A percentile compares a stretch with the other conserved stretches of the same genome.
Evolutionary conservation across 208 protist species (phyloP).

Genomic region (Trypanosoma caninum): DNA sequence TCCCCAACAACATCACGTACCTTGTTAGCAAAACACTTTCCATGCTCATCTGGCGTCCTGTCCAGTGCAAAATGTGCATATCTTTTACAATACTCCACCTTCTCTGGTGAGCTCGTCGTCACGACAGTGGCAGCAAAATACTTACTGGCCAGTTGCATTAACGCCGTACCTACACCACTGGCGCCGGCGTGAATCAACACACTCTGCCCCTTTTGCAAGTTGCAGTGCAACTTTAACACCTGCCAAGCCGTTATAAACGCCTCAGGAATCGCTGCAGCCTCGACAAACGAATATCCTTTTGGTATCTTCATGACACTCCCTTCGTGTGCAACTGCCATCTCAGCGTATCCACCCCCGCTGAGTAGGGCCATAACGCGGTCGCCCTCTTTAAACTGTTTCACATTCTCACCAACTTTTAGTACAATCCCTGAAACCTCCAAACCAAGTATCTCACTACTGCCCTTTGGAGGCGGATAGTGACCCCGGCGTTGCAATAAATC

Average conservation of each 20-base stretch:
- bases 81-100: constrained; percentile 74
- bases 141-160: constrained; percentile 79
- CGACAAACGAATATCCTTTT: constrained; percentile 71
- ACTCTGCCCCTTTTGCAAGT: constrained; percentile 52
- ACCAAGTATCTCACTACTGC: constrained; percentile 76
- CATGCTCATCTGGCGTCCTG: constrained; percentile 58
- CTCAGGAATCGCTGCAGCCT: constrained; percentile 90
- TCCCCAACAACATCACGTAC: constrained; percentile 41
- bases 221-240: constrained; percentile 62
- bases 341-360: constrained; percentile 88
- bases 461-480: constrained; percentile 85
- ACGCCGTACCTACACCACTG: constrained; percentile 86
- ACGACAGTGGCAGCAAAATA: constrained; percentile 66
- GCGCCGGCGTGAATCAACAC: constrained; percentile 89
- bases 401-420: constrained; percentile 48
- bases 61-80: constrained; percentile 52
- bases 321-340: constrained; percentile 80
- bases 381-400: constrained; percentile 71
- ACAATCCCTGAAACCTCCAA: constrained; percentile 90
- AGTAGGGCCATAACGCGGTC: constrained; percentile 88
- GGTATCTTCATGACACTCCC: constrained; percentile 81
- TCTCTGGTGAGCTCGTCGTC: constrained; percentile 56
- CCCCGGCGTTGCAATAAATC: constrained; percentile 81
- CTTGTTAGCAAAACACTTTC: constrained; percentile 68
- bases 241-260: constrained; percentile 93